These are phyloP conservation scores for Neospora caninum DNA, from an alignment of 169 alveolate genomes.

Conservation along the genomic window DNA sequence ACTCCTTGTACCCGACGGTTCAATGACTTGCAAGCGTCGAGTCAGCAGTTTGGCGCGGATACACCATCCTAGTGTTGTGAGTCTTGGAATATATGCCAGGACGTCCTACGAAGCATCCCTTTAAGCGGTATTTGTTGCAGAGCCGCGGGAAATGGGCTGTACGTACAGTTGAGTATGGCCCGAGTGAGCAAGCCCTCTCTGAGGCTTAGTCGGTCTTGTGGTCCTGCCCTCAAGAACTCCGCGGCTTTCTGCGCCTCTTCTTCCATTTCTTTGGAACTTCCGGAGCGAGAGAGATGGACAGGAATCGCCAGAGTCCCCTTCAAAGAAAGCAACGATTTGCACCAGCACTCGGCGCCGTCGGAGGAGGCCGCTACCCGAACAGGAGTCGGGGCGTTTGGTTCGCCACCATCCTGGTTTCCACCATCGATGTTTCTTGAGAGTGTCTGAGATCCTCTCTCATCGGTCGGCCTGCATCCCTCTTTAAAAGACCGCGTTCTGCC, in stretches of 20 bases:
- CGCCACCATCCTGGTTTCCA: background rate
- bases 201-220: background rate
- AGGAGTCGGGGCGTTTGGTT: background rate
- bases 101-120: no score
- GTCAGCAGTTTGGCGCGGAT: no score
- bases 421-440: background rate
- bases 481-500: background rate
- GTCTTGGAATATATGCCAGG: no score
- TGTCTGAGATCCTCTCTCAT: no score
- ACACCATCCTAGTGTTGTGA: no score
- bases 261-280: background rate
- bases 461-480: no score
- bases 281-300: background rate
- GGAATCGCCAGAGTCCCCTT: constrained; percentile 19
- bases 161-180: constrained; percentile 8
- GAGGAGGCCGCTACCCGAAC: background rate
- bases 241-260: background rate
- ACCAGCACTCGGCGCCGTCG: constrained; percentile 6
- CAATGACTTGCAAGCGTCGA: no score
- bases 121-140: no score
- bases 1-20: no score
- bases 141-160: background rate
- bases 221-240: background rate
- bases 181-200: background rate
- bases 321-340: background rate